Evolutionary conservation across 768 basidiomycete genomes (phyloP).

Genomic region (Suillus subalutaceus): DNA sequence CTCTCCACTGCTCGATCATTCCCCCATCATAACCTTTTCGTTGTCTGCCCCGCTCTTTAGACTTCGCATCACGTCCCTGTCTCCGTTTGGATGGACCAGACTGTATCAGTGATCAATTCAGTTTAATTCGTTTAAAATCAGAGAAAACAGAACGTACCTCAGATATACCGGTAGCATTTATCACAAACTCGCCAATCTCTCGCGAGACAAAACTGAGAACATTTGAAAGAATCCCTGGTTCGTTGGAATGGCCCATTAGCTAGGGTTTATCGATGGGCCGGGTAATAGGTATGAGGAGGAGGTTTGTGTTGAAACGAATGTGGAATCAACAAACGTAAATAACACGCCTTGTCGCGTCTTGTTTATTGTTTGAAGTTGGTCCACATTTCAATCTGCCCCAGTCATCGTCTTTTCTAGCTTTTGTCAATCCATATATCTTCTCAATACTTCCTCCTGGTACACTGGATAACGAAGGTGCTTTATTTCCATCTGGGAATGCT

Average conservation of each 20-base stretch:
- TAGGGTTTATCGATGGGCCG: too few relatives aligned
- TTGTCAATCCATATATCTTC: conserved; percentile 65
- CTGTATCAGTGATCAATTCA: conserved; percentile 16
- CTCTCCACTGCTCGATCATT: conserved; percentile 6
- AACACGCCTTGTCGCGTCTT: conserved; percentile 16
- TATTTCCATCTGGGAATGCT: conserved; percentile 25
- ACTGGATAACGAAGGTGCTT: conserved; percentile 33
- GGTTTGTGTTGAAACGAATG: too few relatives aligned
- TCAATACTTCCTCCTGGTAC: conserved; percentile 70
- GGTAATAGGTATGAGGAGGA: too few relatives aligned
- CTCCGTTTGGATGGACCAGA: conserved; percentile 14
- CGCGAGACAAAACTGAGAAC: conserved; percentile 71
- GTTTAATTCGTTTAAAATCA: not conserved
- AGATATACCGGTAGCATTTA: conserved; percentile 54
- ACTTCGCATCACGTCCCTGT: not conserved
- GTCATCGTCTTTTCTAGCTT: too few relatives aligned
- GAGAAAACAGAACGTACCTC: not conserved
- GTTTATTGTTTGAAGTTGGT: conserved; percentile 15
- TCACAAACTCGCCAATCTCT: conserved; percentile 72
- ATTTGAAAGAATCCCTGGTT: conserved; percentile 54
- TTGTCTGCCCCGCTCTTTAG: not conserved
- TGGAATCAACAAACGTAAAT: conserved; percentile 20
- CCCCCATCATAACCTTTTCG: conserved; percentile 1
- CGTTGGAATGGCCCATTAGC: not conserved
- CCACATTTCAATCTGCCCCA: conserved; percentile 38